Evolutionary conservation across 192 early-diverging fungal genomes (phyloP).

Genomic region (Anaeromyces robustus): DNA sequence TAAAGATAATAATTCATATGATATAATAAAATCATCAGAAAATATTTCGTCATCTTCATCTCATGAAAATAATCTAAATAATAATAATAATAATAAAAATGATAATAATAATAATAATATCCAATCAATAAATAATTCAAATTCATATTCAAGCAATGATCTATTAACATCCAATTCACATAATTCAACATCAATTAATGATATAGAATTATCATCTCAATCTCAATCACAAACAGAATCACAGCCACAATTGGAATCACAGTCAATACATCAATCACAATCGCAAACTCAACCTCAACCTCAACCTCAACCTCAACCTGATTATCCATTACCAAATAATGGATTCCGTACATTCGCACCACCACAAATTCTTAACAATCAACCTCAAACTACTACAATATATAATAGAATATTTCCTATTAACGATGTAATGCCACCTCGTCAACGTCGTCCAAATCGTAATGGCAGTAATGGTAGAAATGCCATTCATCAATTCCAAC

Average conservation of each 20-base stretch:
- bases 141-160: too few relatives aligned
- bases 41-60: too few relatives aligned
- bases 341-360: too few relatives aligned
- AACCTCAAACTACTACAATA: neutral
- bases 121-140: too few relatives aligned
- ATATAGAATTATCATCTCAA: neutral
- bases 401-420: neutral
- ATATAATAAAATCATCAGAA: too few relatives aligned
- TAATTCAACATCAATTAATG: too few relatives aligned
- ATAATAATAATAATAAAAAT: too few relatives aligned
- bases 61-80: too few relatives aligned
- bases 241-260: neutral
- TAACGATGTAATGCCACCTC: neutral
- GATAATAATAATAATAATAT: too few relatives aligned
- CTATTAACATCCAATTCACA: too few relatives aligned
- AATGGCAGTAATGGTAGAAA: neutral
- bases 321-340: too few relatives aligned
- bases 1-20: too few relatives aligned
- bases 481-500: neutral
- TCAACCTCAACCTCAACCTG: neutral
- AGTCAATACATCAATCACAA: neutral
- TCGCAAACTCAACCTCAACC: neutral
- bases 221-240: neutral
- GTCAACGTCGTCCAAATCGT: neutral
- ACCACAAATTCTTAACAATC: neutral